These are phyloP conservation scores for Cladophialophora carrionii DNA, from an alignment of 2,329 filamentous ascomycete species.

Conservation along the genomic window DNA sequence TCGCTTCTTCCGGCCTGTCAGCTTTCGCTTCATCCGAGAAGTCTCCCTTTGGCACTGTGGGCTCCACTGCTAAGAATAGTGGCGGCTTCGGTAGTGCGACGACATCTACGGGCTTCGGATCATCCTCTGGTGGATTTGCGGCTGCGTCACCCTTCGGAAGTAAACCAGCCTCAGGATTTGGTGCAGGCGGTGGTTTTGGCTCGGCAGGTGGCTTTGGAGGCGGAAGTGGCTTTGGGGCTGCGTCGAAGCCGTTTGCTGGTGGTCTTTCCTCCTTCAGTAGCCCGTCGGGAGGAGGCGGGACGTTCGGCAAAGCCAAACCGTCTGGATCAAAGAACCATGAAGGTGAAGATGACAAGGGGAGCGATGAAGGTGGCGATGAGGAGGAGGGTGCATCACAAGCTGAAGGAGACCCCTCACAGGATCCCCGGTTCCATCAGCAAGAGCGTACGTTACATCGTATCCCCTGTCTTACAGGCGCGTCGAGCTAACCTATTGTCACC, in stretches of 20 bases:
- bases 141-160: slow-evolving; percentile 41
- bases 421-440: slow-evolving; percentile 58
- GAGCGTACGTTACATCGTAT: slow-evolving; percentile 61
- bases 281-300: slow-evolving; percentile 54
- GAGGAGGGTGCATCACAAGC: slow-evolving; percentile 61
- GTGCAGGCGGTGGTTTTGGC: slow-evolving; percentile 42
- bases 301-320: slow-evolving; percentile 55
- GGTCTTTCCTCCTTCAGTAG: slow-evolving; percentile 72
- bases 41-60: slow-evolving; percentile 63
- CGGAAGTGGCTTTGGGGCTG: slow-evolving; percentile 45
- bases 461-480: neutral
- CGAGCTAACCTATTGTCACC: slow-evolving; percentile 40
- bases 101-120: slow-evolving; percentile 41
- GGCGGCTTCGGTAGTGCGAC: slow-evolving; percentile 36
- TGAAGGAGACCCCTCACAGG: slow-evolving; percentile 58
- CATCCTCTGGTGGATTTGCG: slow-evolving; percentile 38
- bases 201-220: slow-evolving; percentile 45
- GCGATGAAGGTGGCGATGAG: slow-evolving; percentile 52
- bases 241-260: slow-evolving; percentile 47
- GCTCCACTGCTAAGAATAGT: slow-evolving; percentile 50
- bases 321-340: slow-evolving; percentile 72
- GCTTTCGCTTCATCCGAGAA: slow-evolving; percentile 64
- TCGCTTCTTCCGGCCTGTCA: slow-evolving; percentile 69
- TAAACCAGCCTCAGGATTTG: slow-evolving; percentile 46
- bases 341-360: slow-evolving; percentile 56